Conservation (phyloP, 2,329 filamentous ascomycete genomes). For the Colletotrichum lindemuthianum region DNA sequence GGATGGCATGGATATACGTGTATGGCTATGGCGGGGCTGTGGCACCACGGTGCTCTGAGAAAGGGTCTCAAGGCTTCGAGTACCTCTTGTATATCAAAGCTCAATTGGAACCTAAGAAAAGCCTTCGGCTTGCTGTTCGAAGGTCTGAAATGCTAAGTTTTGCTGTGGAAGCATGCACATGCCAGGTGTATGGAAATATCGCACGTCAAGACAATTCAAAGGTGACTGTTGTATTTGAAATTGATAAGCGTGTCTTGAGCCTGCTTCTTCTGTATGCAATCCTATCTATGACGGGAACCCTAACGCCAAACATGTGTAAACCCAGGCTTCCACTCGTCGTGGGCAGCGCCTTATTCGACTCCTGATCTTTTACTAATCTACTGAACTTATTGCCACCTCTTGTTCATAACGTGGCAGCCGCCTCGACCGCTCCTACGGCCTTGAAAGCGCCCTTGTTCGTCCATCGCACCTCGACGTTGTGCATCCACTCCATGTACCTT, state of each 20-base stretch:
- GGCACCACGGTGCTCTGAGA: not conserved
- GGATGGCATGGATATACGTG: conserved; percentile 25
- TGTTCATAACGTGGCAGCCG: conserved; percentile 62
- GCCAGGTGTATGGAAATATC: too few species aligned
- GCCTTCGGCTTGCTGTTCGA: too few species aligned
- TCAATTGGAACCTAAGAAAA: conserved; percentile 13
- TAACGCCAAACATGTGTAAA: conserved; percentile 30
- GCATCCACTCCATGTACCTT: conserved; percentile 94
- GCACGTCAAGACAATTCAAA: too few species aligned
- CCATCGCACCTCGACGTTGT: conserved; percentile 77
- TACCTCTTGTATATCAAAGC: conserved; percentile 7
- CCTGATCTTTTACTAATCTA: too few species aligned
- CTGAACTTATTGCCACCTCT: too few species aligned
- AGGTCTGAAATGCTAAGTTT: too few species aligned
- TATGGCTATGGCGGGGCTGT: conserved; percentile 22
- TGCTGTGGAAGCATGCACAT: too few species aligned
- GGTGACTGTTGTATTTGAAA: too few species aligned
- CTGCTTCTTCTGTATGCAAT: too few species aligned
- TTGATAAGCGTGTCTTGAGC: too few species aligned
- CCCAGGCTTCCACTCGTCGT: not conserved
- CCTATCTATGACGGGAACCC: not conserved
- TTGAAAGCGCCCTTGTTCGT: conserved; percentile 72
- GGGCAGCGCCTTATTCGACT: too few species aligned
- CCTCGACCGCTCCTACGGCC: conserved; percentile 70
- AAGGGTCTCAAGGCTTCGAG: not conserved